phyloP scores from a whole-genome alignment of 2,329 filamentous ascomycete species.

The Diaporthe citri region DNA sequence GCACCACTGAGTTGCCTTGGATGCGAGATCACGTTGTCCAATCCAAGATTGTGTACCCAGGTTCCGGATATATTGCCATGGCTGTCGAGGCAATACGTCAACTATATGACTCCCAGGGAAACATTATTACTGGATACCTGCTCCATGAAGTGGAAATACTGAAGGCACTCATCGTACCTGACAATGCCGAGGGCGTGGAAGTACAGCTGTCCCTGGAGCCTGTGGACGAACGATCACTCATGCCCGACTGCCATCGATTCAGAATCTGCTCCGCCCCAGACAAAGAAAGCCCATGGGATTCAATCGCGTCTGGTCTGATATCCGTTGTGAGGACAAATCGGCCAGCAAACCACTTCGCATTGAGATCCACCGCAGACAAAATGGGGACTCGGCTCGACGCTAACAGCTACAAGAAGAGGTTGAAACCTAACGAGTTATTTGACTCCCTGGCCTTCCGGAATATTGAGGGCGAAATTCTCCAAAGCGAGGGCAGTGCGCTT shows the following conservation, averaged over 20 bases:
- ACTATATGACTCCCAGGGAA: not conserved
- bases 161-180: not conserved
- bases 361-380: not conserved
- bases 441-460: slow-evolving; percentile 43
- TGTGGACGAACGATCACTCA: not conserved
- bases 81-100: slow-evolving; percentile 33
- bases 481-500: not conserved
- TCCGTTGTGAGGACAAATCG: slow-evolving; percentile 37
- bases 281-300: not conserved
- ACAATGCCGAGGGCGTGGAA: not conserved
- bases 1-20: slow-evolving; percentile 33
- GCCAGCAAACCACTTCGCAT: slow-evolving; percentile 48
- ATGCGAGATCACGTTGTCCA: slow-evolving; percentile 22
- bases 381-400: slow-evolving; percentile 40
- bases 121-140: not conserved
- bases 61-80: slow-evolving; percentile 30
- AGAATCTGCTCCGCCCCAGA: not conserved
- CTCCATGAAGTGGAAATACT: not conserved
- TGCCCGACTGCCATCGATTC: not conserved
- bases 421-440: slow-evolving; percentile 43
- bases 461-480: slow-evolving; percentile 22
- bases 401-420: not conserved
- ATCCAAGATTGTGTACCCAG: slow-evolving; percentile 16
- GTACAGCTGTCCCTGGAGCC: not conserved
- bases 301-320: slow-evolving; percentile 9